These are phyloP conservation scores for Osmanthus fragrans DNA, from an alignment of 257 asterid genomes.

Conservation along the genomic window DNA sequence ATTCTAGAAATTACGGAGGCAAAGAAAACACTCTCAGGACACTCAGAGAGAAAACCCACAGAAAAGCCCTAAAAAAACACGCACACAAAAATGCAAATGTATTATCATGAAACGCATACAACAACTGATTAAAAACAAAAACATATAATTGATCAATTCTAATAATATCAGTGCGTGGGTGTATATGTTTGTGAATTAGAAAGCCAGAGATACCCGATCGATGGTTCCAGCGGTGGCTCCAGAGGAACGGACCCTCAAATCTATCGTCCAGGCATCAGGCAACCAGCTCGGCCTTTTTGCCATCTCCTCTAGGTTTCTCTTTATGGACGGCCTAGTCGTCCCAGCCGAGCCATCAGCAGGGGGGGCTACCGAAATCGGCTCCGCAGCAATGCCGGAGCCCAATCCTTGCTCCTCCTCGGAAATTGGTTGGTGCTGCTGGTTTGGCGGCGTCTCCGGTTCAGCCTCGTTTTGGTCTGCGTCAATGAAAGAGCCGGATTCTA, in stretches of 20 bases:
- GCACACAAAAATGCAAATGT: neutral
- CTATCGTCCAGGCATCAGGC: neutral
- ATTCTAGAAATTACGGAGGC: neutral
- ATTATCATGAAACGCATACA: neutral
- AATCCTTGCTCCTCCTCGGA: neutral
- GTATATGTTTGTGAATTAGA: neutral
- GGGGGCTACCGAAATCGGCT: conserved; percentile 13
- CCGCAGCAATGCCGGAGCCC: conserved; percentile 7
- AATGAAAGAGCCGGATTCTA: conserved; percentile 10
- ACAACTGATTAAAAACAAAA: neutral
- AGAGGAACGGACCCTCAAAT: neutral
- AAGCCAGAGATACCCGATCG: neutral
- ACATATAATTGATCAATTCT: neutral
- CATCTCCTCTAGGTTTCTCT: conserved; percentile 3
- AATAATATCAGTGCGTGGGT: neutral
- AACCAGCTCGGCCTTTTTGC: neutral
- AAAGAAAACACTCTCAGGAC: neutral
- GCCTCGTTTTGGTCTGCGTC: neutral
- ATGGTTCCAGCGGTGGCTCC: neutral
- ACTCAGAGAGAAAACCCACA: neutral
- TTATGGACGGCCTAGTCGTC: neutral
- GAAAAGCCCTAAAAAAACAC: neutral
- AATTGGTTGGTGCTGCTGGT: neutral
- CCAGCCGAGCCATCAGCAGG: conserved; percentile 3
- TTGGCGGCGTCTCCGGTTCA: conserved; percentile 7